Base-by-base conservation (phyloP, 1,284 basidiomycete species). In the Trichosporon ovoides region DNA sequence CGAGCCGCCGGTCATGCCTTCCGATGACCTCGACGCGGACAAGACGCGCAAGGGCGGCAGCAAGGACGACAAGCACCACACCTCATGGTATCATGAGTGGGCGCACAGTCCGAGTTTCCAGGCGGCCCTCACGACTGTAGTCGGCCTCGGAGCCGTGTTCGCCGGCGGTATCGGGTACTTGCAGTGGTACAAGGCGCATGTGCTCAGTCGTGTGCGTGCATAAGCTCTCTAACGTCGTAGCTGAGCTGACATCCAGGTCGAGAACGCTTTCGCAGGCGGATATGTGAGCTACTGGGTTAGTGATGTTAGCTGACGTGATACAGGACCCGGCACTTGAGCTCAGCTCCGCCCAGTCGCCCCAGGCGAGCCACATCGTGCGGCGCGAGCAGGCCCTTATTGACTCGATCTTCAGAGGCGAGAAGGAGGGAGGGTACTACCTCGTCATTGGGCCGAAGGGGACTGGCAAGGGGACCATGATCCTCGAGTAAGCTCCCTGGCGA, bases 271-370 rank as follows among this genome's bases (percentile, higher is more conserved):
- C 40, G 70, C 67, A n/a, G 71, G 74, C n/a, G 76, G 71, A 22
- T 72, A 72, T 58, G 65, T 71, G 54, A 55, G 70, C 62, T 53
- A 31, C 14, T 18, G 3, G 38, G 13, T 4, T 11, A 9, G 2
- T 43, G 18, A 24, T 18, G 1, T 16, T 36, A 7, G 40, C 56
- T 61, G 57, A 53, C 62, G 84, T 84, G 85, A 86, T 38, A n/a
- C 79, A 60, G 87, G 89, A 90, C 68, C 88, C 88, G 19, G 88
- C 87, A 2, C 81, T 92, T 7, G 87, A 89, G 67, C 80, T 89
- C 14, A 85, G 65, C 6, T 76, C 79, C 3, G 56, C 70, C 10
- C 80, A 82, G 34, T 69, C 79, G 3, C 76, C 80, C 3, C 78
- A 79, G 55, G 80, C 83, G 14, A 75, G 84, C 55, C 85, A 87